A percentile compares a stretch with the other conserved stretches of the same genome.
These are phyloP conservation scores for Favolaschia claudopus DNA, from an alignment of 768 basidiomycete species.

Conservation along the genomic window DNA sequence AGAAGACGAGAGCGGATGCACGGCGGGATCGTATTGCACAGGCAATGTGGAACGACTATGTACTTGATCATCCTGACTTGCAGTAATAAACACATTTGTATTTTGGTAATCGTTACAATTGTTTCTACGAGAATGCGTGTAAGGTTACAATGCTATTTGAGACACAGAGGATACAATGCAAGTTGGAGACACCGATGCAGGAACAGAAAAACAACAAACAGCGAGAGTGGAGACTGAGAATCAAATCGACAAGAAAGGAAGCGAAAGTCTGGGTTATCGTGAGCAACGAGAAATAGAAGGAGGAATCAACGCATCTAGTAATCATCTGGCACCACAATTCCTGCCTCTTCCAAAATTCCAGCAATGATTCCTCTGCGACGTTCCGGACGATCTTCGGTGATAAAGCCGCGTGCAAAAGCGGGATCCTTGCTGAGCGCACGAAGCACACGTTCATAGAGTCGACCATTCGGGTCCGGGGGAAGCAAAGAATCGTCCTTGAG, in stretches of 20 bases:
- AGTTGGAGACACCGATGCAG: neutral
- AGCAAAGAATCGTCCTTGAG: neutral
- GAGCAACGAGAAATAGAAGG: too few species aligned
- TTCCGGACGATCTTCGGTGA: neutral
- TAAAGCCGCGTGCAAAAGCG: neutral
- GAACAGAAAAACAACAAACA: too few species aligned
- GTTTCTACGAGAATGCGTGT: neutral
- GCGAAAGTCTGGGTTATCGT: too few species aligned
- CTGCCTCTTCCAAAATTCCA: neutral
- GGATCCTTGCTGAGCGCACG: neutral
- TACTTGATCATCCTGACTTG: conserved; percentile 10
- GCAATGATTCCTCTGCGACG: neutral
- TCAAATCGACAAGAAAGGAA: too few species aligned
- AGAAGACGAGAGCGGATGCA: conserved; percentile 7
- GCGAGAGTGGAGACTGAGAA: too few species aligned
- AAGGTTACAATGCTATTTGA: too few species aligned
- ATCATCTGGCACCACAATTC: neutral
- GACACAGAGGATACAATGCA: too few species aligned
- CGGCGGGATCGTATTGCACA: conserved; percentile 6
- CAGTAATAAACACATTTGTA: neutral
- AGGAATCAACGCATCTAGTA: neutral
- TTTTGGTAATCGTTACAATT: neutral
- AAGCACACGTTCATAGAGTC: neutral
- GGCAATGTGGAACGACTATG: conserved; percentile 6
- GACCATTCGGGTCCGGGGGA: neutral